Percentiles rank a stretch among this genome's conserved stretches.
These are phyloP conservation scores for Lentinus tigrinus DNA, from an alignment of 768 basidiomycete species.

Conservation along the genomic window DNA sequence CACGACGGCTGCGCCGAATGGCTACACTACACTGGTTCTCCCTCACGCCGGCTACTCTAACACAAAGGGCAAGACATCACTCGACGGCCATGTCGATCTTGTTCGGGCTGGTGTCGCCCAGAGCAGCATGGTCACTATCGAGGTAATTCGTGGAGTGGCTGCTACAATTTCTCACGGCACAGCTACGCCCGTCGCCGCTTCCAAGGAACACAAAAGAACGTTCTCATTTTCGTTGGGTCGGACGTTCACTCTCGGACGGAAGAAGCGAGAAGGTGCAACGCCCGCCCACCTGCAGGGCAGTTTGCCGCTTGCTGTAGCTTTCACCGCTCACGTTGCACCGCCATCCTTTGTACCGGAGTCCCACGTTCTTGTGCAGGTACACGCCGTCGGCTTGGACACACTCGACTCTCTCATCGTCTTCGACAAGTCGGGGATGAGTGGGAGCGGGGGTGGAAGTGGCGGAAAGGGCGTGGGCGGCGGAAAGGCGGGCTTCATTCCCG, in stretches of 20 bases:
- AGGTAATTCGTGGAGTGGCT: constrained; percentile 59
- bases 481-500: constrained; percentile 72
- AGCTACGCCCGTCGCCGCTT: background rate
- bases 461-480: constrained; percentile 30
- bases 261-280: constrained; percentile 21
- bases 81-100: constrained; percentile 63
- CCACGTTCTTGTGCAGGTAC: constrained; percentile 82
- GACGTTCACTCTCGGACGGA: constrained; percentile 19
- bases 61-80: constrained; percentile 34
- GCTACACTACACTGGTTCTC: constrained; percentile 43
- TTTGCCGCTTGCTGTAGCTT: constrained; percentile 27
- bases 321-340: constrained; percentile 45
- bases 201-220: constrained; percentile 15
- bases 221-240: constrained; percentile 23
- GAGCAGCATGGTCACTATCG: constrained; percentile 86
- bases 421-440: constrained; percentile 33
- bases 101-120: constrained; percentile 77
- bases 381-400: constrained; percentile 82
- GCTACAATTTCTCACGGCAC: constrained; percentile 4
- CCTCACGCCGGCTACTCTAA: constrained; percentile 46
- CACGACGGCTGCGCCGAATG: constrained; percentile 17
- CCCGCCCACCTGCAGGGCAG: constrained; percentile 24
- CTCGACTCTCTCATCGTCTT: constrained; percentile 69
- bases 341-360: constrained; percentile 69
- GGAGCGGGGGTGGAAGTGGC: constrained; percentile 15